Evolutionary conservation across 495 filamentous ascomycete genomes (phyloP).

Genomic region (Apiosordaria backusii): DNA sequence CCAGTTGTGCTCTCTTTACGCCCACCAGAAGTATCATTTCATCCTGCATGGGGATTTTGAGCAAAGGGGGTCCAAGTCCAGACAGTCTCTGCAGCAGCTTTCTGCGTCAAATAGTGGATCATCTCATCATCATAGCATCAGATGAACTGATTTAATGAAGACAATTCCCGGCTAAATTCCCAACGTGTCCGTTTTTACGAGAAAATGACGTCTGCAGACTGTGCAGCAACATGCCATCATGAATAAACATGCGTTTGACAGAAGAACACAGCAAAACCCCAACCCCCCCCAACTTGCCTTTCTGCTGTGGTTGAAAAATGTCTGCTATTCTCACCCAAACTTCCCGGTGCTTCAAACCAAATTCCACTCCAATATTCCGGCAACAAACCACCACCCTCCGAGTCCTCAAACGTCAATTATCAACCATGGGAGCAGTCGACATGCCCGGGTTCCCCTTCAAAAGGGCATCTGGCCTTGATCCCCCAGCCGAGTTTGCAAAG

Average conservation of each 20-base stretch:
- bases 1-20: no score
- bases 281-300: no score
- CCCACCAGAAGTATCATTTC: no score
- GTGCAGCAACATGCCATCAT: neutral
- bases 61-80: neutral
- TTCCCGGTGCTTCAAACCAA: neutral
- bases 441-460: constrained; percentile 40
- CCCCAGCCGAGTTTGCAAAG: constrained; percentile 40
- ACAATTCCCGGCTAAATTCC: neutral
- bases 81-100: neutral
- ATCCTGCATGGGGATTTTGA: no score
- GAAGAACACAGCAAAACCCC: neutral
- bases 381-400: neutral
- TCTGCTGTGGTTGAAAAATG: neutral
- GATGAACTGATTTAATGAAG: neutral
- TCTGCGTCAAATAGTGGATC: neutral
- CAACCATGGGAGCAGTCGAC: constrained; percentile 19
- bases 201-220: neutral
- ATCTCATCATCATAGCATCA: neutral
- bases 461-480: constrained; percentile 38
- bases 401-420: neutral
- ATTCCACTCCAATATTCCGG: neutral
- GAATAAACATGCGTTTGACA: neutral
- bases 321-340: neutral
- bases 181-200: neutral